A percentile compares a stretch with the other conserved stretches of the same genome.
These are phyloP conservation scores for Geotrichum europaeum DNA, from an alignment of 1,139 yeast genomes.

Conservation along the genomic window DNA sequence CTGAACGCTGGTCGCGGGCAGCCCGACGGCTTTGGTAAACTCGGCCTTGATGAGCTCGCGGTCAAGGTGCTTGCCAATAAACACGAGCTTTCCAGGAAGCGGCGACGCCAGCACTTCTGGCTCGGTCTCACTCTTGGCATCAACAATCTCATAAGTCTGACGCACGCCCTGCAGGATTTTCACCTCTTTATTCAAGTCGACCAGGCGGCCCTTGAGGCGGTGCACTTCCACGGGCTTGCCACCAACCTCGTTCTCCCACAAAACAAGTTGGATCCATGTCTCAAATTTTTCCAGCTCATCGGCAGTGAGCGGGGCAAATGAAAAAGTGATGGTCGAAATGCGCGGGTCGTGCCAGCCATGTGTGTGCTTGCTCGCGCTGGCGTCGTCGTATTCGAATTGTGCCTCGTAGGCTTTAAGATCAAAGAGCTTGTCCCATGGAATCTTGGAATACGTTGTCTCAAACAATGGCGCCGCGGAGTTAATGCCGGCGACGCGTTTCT, in stretches of 20 bases:
- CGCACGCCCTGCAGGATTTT: conserved; percentile 86
- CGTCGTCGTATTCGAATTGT: conserved; percentile 12
- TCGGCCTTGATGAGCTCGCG: conserved; percentile 14
- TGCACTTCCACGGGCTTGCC: conserved; percentile 55
- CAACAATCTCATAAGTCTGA: conserved; percentile 78
- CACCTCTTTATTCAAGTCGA: conserved; percentile 39
- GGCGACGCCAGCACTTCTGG: conserved; percentile 33
- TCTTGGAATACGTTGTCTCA: conserved; percentile 66
- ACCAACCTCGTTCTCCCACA: conserved; percentile 57
- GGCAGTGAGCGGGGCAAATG: conserved; percentile 43
- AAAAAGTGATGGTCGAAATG: conserved; percentile 56
- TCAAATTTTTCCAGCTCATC: conserved; percentile 45
- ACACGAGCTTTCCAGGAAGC: conserved; percentile 53
- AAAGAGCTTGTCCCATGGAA: conserved; percentile 56
- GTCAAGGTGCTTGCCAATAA: conserved; percentile 67
- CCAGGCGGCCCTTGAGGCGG: conserved; percentile 71
- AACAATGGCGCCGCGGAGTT: conserved; percentile 65
- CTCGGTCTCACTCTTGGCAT: conserved; percentile 43
- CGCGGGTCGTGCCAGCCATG: conserved; percentile 33
- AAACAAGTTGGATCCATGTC: conserved; percentile 51
- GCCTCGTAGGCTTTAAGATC: conserved; percentile 77
- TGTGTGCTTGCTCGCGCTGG: conserved; percentile 4
- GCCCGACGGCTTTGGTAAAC: neutral
- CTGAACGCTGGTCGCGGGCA: conserved; percentile 2
- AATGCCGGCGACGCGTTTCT: conserved; percentile 46